Evolutionary conservation across 768 basidiomycete genomes (phyloP).

Genomic region (Austroboletus eburneus): DNA sequence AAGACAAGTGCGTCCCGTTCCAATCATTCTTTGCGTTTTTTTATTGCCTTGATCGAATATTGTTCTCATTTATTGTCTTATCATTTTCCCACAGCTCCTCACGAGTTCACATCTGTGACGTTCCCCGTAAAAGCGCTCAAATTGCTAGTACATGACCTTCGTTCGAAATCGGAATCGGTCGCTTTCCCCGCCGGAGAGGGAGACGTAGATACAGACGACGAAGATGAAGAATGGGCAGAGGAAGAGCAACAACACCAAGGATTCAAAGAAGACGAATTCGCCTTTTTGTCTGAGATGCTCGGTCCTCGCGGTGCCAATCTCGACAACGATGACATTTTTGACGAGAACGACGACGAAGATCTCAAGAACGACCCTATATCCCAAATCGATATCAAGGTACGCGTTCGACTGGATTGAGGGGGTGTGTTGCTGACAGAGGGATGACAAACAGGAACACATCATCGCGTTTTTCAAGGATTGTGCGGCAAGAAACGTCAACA

Average conservation of each 20-base stretch:
- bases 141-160: slow-evolving; percentile 78
- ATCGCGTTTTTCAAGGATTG: slow-evolving; percentile 66
- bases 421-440: too few species aligned
- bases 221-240: slow-evolving; percentile 93
- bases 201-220: slow-evolving; percentile 74
- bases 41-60: not conserved
- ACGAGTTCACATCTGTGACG: slow-evolving; percentile 77
- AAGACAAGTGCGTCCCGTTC: slow-evolving; percentile 61
- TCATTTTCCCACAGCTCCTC: slow-evolving; percentile 55
- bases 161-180: slow-evolving; percentile 71
- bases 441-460: slow-evolving; percentile 54
- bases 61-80: slow-evolving; percentile 20
- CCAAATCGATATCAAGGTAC: slow-evolving; percentile 74
- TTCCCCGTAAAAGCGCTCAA: slow-evolving; percentile 95
- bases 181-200: slow-evolving; percentile 55
- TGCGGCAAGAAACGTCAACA: slow-evolving; percentile 54
- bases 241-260: slow-evolving; percentile 65
- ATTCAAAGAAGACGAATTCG: slow-evolving; percentile 71
- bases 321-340: slow-evolving; percentile 74
- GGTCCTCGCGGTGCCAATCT: slow-evolving; percentile 68
- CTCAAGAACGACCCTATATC: slow-evolving; percentile 82
- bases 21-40: slow-evolving; percentile 2
- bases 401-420: too few species aligned
- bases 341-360: slow-evolving; percentile 81
- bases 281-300: slow-evolving; percentile 80